These are phyloP conservation scores for Corchorus capsularis DNA, from an alignment of 345 rosid genomes.

Conservation along the genomic window DNA sequence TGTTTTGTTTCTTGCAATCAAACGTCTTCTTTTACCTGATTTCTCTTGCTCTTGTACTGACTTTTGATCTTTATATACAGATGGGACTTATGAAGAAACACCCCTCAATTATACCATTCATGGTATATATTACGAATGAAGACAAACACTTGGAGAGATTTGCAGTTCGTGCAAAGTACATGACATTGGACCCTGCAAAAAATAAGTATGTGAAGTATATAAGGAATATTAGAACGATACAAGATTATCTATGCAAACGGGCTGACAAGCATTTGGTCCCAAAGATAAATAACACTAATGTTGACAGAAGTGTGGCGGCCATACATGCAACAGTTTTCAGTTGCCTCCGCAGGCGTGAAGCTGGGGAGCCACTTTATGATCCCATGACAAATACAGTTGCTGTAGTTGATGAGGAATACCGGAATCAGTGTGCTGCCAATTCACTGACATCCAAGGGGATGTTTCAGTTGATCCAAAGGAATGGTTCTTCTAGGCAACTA, in stretches of 20 bases:
- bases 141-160: conserved; percentile 98
- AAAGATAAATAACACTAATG: conserved; percentile 95
- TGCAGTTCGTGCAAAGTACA: conserved; percentile 99
- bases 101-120: conserved; percentile 95
- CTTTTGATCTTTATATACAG: conserved; percentile 38
- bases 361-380: conserved; percentile 88
- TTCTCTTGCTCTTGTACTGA: neutral
- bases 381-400: conserved; percentile 72
- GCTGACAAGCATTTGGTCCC: conserved; percentile 99
- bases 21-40: neutral
- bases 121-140: conserved; percentile 93
- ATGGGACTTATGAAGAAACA: conserved; percentile 99
- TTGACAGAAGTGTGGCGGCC: conserved; percentile 93
- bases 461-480: conserved; percentile 94
- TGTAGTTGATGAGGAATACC: conserved; percentile 82
- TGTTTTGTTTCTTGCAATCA: conserved; percentile 6
- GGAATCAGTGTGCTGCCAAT: conserved; percentile 91
- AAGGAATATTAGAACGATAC: conserved; percentile 90
- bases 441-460: conserved; percentile 94
- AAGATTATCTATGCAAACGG: conserved; percentile 86
- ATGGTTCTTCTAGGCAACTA: conserved; percentile 93
- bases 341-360: conserved; percentile 87
- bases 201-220: conserved; percentile 96
- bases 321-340: conserved; percentile 97
- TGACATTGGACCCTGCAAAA: conserved; percentile 96